Evolutionary conservation across 805 yeast genomes (phyloP), one percentile per base, ranked within the genome.

Genomic region (Lachancea waltii): DNA sequence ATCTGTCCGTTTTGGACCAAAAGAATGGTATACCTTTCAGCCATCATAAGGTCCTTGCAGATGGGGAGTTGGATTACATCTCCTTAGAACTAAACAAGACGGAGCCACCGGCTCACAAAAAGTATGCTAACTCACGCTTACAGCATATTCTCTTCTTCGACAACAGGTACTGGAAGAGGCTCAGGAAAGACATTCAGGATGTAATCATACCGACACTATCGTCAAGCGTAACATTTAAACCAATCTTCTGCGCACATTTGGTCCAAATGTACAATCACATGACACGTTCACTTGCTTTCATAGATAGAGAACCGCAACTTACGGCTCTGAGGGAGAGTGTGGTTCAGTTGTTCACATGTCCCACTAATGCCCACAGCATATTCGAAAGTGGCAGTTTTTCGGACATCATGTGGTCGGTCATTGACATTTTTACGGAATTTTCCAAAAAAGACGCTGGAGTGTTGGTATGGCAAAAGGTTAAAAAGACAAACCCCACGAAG

Each of bases 331-430:
- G 79, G 26, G 75, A 80, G 26, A 63, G 90, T 15, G 78, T 94
- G 0, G 79, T 90, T 0, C 98, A 92, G 60, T 63, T 92, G 16
- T 87, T 87, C 59, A 89, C 97, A 0, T 81, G 95, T 38, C 96
- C 97, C 0, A 74, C 87, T 0, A 80, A 82, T 46, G 79, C 95
- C 0, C 72, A 74, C 1, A 56, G 50, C 28, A 60, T 77, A 13
- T 59, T 77, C 15, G 50, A 62, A 3, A 48, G 62, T 11, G 68
- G 67, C 3, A 50, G 59, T 11, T 58, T 76, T 7, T 56, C 65
- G 4, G 64, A 67, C 34, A 59, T 79, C 1, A 48, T 80, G 15
- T 68, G 70, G 45, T 73, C 81, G 1, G 56, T 72, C 7, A 56
- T 65, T 7, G 59, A 61, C 8, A 44, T 75, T 7, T 68, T 76